phyloP scores from a whole-genome alignment of 345 rosid genomes.

The Clausena lansium region DNA sequence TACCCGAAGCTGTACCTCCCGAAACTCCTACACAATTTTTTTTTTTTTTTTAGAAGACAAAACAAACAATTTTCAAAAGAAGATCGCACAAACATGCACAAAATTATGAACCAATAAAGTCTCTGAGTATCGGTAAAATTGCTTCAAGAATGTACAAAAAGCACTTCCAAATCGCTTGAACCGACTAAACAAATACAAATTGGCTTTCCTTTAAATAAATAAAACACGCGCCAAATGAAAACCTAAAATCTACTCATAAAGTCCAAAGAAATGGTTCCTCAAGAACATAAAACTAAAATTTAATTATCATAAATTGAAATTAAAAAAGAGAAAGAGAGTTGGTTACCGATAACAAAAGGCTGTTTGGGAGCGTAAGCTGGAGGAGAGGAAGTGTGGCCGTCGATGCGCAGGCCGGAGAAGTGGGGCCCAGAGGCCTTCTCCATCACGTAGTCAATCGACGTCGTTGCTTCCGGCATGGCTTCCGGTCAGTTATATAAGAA shows the following conservation, averaged over 20 bases:
- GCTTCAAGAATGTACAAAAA: not conserved
- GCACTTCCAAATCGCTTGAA: not conserved
- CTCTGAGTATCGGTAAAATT: not conserved
- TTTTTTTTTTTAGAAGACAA: not conserved
- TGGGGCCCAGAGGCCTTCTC: slow-evolving; percentile 98
- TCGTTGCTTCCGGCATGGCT: slow-evolving; percentile 53
- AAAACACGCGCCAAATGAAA: not conserved
- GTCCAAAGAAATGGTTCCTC: not conserved
- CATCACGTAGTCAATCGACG: slow-evolving; percentile 78
- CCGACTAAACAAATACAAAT: not conserved
- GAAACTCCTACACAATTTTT: slow-evolving; percentile 64
- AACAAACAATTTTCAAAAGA: not conserved
- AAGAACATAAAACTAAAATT: not conserved
- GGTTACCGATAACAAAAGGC: slow-evolving; percentile 88
- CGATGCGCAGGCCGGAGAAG: slow-evolving; percentile 95
- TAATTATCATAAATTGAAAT: no score
- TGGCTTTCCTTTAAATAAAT: no score
- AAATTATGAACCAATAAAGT: not conserved
- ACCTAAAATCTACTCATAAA: not conserved
- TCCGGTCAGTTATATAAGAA: not conserved
- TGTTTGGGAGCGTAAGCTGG: slow-evolving; percentile 45
- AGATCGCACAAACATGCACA: not conserved
- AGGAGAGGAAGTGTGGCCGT: slow-evolving; percentile 64
- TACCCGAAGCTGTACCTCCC: slow-evolving; percentile 99
- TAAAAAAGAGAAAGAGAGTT: not conserved